Evolutionary conservation across 1,284 basidiomycete species (phyloP).

Genomic region (Gastroboletus turbinatus): DNA sequence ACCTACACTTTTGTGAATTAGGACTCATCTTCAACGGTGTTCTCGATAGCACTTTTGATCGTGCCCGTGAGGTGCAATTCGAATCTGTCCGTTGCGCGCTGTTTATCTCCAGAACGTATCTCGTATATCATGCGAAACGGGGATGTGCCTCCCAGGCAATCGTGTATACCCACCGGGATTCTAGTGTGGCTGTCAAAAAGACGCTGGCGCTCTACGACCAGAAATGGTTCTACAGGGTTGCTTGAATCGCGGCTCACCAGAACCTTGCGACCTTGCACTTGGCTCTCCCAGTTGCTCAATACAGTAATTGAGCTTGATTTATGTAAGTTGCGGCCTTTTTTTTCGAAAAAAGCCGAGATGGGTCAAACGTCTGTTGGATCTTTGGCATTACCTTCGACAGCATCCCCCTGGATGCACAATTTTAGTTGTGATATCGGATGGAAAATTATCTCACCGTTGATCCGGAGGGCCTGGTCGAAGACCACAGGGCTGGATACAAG

Average conservation of each 20-base stretch:
- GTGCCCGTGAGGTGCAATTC: slow-evolving; percentile 14
- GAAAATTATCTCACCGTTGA: slow-evolving; percentile 9
- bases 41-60: slow-evolving; percentile 13
- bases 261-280: neutral
- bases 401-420: slow-evolving; percentile 19
- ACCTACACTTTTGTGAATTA: slow-evolving; percentile 6
- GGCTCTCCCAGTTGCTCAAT: neutral
- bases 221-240: slow-evolving; percentile 8
- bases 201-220: slow-evolving; percentile 3
- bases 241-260: slow-evolving; percentile 14
- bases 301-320: neutral
- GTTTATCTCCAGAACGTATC: slow-evolving; percentile 22
- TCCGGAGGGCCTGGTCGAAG: slow-evolving; percentile 2
- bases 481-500: slow-evolving; percentile 9
- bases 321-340: neutral
- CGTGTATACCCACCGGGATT: neutral
- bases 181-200: neutral
- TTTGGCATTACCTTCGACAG: neutral
- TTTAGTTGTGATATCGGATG: slow-evolving; percentile 22
- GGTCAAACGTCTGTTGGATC: neutral
- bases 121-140: slow-evolving; percentile 3
- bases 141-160: slow-evolving; percentile 2
- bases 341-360: neutral
- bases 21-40: slow-evolving; percentile 9
- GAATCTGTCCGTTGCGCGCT: slow-evolving; percentile 20